A percentile compares a stretch with the other conserved stretches of the same genome.
Evolutionary conservation across 805 yeast genomes (phyloP).

Genomic region (Ogataea haglerorum): DNA sequence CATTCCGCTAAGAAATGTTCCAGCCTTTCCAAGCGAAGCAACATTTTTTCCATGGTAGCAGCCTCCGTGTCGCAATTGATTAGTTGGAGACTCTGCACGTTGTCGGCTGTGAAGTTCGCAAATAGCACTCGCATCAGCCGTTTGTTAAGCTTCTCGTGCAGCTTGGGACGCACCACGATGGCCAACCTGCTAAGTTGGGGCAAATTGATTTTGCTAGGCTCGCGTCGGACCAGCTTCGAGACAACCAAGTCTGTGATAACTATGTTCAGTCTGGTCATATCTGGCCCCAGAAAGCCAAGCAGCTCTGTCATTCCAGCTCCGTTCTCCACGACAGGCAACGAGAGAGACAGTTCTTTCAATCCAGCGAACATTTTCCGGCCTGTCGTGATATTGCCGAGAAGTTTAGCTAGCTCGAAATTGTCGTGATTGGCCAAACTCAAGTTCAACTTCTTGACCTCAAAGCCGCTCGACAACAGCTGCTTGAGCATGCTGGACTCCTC

Average conservation of each 20-base stretch:
- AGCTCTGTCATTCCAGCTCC: constrained; percentile 18
- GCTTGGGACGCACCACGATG: constrained; percentile 4
- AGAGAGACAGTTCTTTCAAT: constrained; percentile 13
- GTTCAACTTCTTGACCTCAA: constrained; percentile 5
- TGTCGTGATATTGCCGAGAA: constrained; percentile 6
- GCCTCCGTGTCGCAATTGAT: constrained; percentile 11
- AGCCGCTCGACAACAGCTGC: constrained; percentile 13
- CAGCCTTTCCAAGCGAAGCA: constrained; percentile 2
- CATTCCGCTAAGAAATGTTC: constrained; percentile 7
- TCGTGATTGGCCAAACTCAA: constrained; percentile 10
- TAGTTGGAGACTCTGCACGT: constrained; percentile 7
- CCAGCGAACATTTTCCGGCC: constrained; percentile 12
- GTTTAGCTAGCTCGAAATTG: constrained; percentile 8
- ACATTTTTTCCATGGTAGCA: background rate
- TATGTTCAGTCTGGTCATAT: constrained; percentile 10
- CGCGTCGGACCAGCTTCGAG: constrained; percentile 1
- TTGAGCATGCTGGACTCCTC: constrained; percentile 19
- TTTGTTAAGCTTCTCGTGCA: constrained; percentile 2
- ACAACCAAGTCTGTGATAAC: constrained; percentile 6
- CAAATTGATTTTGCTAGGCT: background rate
- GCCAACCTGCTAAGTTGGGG: constrained; percentile 2
- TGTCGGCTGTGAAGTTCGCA: background rate
- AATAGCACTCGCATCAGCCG: constrained; percentile 5
- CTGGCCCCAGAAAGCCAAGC: constrained; percentile 7
- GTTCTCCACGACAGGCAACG: constrained; percentile 15